These are phyloP conservation scores for Sicyos edulis DNA, from an alignment of 306 rosid genomes.

Conservation along the genomic window DNA sequence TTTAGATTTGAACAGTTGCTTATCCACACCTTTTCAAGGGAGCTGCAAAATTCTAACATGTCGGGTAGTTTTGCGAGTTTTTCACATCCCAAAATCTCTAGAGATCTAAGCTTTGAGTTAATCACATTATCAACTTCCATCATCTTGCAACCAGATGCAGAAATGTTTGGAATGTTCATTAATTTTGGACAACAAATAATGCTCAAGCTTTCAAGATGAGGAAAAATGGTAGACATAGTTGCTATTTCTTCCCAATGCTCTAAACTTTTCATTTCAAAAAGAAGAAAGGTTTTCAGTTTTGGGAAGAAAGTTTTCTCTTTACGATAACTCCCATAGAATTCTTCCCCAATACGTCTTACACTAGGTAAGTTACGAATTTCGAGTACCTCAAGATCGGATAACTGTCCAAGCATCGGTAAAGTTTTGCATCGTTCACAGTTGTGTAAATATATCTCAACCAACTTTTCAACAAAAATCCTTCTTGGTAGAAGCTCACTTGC, in stretches of 20 bases:
- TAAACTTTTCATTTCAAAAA: not conserved
- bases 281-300: not conserved
- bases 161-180: not conserved
- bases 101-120: not conserved
- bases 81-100: not conserved
- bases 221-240: not conserved
- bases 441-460: not conserved
- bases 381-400: not conserved
- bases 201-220: constrained; percentile 6
- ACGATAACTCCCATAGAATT: not conserved
- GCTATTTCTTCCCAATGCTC: not conserved
- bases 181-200: not conserved
- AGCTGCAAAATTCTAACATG: not conserved
- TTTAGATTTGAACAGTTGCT: not conserved
- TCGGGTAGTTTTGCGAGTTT: not conserved
- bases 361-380: not conserved
- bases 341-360: not conserved
- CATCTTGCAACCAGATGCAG: not conserved
- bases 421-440: not conserved
- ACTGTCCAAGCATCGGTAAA: constrained; percentile 13
- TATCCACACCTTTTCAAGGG: not conserved
- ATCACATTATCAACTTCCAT: not conserved
- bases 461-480: not conserved
- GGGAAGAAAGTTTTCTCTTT: not conserved
- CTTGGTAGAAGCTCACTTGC: not conserved